phyloP scores from a whole-genome alignment of 83 land plant genomes.

The Picea engelmannii region DNA sequence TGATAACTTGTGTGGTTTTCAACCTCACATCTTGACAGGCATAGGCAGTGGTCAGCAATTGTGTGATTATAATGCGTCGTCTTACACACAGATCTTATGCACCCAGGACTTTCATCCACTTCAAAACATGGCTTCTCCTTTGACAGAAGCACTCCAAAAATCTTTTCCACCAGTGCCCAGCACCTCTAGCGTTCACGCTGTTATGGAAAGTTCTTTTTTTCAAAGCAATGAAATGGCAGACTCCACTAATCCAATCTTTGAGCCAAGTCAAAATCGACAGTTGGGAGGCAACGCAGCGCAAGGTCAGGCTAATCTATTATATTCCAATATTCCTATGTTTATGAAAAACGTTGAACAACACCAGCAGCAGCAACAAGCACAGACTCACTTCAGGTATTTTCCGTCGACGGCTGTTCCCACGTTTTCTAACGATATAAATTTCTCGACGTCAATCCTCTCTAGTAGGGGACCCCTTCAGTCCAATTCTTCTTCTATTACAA shows the following conservation, averaged over 20 bases:
- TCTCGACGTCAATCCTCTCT: neutral
- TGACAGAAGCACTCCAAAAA: neutral
- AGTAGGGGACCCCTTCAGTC: slow-evolving; percentile 19
- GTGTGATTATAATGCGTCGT: neutral
- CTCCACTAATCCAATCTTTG: neutral
- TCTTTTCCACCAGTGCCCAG: too few species aligned
- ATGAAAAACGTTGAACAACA: neutral
- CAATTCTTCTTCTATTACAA: neutral
- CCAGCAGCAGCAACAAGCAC: neutral
- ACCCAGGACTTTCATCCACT: slow-evolving; percentile 6
- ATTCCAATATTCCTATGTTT: neutral
- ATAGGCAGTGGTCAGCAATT: neutral
- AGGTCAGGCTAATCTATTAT: neutral
- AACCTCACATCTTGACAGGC: neutral
- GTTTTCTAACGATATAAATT: neutral
- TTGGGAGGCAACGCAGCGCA: neutral
- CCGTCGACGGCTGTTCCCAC: neutral
- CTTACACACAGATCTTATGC: slow-evolving; percentile 1
- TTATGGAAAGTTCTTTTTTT: neutral
- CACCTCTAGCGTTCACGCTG: neutral
- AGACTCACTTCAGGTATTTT: neutral
- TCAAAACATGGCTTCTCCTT: neutral
- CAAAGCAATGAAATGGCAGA: neutral
- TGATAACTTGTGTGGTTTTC: neutral
- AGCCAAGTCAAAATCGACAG: neutral